phyloP scores from a whole-genome alignment of 2,329 filamentous ascomycete species.

The Aureobasidium vineae region DNA sequence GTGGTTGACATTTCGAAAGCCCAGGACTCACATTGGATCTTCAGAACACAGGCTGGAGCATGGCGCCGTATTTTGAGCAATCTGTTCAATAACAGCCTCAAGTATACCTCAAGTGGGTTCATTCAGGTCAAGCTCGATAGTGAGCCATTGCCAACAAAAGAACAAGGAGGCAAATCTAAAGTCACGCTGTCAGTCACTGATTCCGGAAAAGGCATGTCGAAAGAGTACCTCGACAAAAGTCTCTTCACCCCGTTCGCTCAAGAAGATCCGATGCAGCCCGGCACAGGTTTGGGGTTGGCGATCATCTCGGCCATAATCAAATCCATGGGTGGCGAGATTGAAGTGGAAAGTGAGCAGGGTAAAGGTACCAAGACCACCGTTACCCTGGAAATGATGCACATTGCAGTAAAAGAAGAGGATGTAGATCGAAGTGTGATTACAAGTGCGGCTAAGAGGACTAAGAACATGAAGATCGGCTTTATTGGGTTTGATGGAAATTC shows the following conservation, averaged over 20 bases:
- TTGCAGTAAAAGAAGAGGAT: not conserved
- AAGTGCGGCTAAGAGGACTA: not conserved
- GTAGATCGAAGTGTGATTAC: conserved; percentile 22
- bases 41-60: conserved; percentile 47
- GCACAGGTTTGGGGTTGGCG: conserved; percentile 64
- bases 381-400: conserved; percentile 11
- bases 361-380: conserved; percentile 48
- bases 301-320: conserved; percentile 61
- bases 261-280: conserved; percentile 59
- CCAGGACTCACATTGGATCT: conserved; percentile 41
- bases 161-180: not conserved
- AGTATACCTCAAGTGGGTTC: conserved; percentile 46
- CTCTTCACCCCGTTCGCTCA: conserved; percentile 65
- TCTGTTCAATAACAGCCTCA: conserved; percentile 50
- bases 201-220: conserved; percentile 64
- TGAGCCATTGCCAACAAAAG: conserved; percentile 1
- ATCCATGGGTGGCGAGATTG: conserved; percentile 59
- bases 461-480: conserved; percentile 14
- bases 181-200: conserved; percentile 50
- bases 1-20: conserved; percentile 23
- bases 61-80: conserved; percentile 50
- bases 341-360: conserved; percentile 53
- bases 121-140: conserved; percentile 38
- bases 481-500: conserved; percentile 21
- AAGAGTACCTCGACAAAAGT: conserved; percentile 60